A percentile compares a stretch with the other conserved stretches of the same genome.
phyloP scores from a whole-genome alignment of 805 yeast genomes.

The Candida schatavii region DNA sequence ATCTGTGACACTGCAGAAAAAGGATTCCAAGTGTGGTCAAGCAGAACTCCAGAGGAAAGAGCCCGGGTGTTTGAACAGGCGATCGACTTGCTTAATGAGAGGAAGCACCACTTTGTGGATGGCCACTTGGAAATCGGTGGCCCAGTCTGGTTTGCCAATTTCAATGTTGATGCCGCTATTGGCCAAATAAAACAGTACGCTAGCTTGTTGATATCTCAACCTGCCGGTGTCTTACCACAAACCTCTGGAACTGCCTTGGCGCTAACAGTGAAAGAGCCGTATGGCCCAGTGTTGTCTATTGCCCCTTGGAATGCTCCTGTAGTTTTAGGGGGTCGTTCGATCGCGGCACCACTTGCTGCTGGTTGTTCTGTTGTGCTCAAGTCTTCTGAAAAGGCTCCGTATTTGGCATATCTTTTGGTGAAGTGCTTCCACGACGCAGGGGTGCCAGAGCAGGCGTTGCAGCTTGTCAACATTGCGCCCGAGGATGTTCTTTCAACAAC shows the following conservation, averaged over 20 bases:
- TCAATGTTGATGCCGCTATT: slow-evolving; percentile 28
- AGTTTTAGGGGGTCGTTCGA: slow-evolving; percentile 35
- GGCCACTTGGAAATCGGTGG: slow-evolving; percentile 32
- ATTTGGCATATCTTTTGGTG: slow-evolving; percentile 27
- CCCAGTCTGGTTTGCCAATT: slow-evolving; percentile 33
- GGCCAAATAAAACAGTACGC: slow-evolving; percentile 28
- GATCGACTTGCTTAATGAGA: slow-evolving; percentile 12
- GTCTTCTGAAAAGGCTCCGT: slow-evolving; percentile 39
- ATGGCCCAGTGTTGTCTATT: slow-evolving; percentile 46
- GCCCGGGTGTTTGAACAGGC: slow-evolving; percentile 18
- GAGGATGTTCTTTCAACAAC: slow-evolving; percentile 23
- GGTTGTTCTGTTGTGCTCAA: slow-evolving; percentile 47
- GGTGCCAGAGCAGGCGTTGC: slow-evolving; percentile 33
- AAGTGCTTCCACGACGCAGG: slow-evolving; percentile 37
- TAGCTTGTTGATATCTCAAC: slow-evolving; percentile 13
- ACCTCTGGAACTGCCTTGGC: slow-evolving; percentile 18
- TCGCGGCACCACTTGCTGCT: slow-evolving; percentile 45
- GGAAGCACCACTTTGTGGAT: slow-evolving; percentile 10
- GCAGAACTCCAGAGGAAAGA: slow-evolving; percentile 13
- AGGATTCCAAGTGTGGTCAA: slow-evolving; percentile 29
- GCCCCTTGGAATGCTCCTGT: slow-evolving; percentile 53
- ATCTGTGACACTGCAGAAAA: slow-evolving; percentile 18
- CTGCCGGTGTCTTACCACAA: slow-evolving; percentile 17
- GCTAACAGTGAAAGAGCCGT: slow-evolving; percentile 33
- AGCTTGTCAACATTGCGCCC: slow-evolving; percentile 29